phyloP scores from a whole-genome alignment of 1,139 yeast genomes.

The Pichia sp. region DNA sequence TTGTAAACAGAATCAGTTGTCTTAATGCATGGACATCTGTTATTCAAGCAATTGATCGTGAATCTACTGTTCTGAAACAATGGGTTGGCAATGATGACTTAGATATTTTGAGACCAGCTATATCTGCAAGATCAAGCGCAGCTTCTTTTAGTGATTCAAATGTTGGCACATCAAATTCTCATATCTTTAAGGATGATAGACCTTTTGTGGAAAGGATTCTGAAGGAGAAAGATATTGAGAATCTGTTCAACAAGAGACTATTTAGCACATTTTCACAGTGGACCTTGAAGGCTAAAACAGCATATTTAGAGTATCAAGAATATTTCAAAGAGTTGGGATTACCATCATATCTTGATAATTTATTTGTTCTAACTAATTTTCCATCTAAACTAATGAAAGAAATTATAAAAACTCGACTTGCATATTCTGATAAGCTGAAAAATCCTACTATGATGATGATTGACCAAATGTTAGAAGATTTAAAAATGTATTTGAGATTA shows the following conservation, averaged over 20 bases:
- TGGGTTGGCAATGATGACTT: slow-evolving; percentile 83
- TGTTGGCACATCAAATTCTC: neutral
- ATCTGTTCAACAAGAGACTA: slow-evolving; percentile 52
- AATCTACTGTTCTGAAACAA: slow-evolving; percentile 44
- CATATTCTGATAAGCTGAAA: slow-evolving; percentile 69
- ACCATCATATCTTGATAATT: slow-evolving; percentile 64
- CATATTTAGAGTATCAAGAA: slow-evolving; percentile 57
- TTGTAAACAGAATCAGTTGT: slow-evolving; percentile 63
- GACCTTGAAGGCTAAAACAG: slow-evolving; percentile 71
- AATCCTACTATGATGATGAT: slow-evolving; percentile 95
- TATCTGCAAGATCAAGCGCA: neutral
- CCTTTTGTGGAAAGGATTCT: slow-evolving; percentile 79
- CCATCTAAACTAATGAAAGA: slow-evolving; percentile 81
- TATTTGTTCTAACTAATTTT: slow-evolving; percentile 62
- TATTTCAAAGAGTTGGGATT: slow-evolving; percentile 63
- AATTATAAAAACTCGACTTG: slow-evolving; percentile 64
- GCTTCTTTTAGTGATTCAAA: neutral
- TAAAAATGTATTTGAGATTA: slow-evolving; percentile 65
- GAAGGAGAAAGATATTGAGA: slow-evolving; percentile 77
- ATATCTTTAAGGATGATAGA: slow-evolving; percentile 47
- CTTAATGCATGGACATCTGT: slow-evolving; percentile 79
- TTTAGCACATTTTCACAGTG: slow-evolving; percentile 57
- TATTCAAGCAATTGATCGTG: slow-evolving; percentile 60
- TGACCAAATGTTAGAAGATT: slow-evolving; percentile 88
- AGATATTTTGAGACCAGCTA: slow-evolving; percentile 35